phyloP scores from a whole-genome alignment of 768 basidiomycete genomes.

The Russula abietina region DNA sequence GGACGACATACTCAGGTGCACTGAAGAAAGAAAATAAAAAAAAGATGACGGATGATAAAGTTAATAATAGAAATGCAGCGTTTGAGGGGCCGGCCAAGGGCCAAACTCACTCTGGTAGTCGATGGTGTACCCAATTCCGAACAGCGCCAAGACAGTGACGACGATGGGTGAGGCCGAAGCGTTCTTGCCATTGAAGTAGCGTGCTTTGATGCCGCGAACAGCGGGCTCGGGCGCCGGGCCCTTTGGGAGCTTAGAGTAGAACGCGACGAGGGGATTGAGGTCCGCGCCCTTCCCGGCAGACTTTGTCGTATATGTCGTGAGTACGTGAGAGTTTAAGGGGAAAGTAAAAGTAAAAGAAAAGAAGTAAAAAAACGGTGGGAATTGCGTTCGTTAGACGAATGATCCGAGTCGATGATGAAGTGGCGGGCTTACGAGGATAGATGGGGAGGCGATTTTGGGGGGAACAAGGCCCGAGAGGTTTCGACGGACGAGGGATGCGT shows the following conservation, averaged over 20 bases:
- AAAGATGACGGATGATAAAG: not conserved
- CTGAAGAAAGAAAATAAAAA: slow-evolving; percentile 35
- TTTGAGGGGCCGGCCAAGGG: too few relatives aligned
- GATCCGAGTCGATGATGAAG: not conserved
- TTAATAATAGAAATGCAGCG: not conserved
- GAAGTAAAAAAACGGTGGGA: not conserved
- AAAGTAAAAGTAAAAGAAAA: not conserved
- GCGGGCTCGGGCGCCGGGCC: slow-evolving; percentile 60
- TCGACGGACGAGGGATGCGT: slow-evolving; percentile 77
- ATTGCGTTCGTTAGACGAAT: not conserved
- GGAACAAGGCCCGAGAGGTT: slow-evolving; percentile 82
- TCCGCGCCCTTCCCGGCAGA: slow-evolving; percentile 76
- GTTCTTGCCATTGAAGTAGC: slow-evolving; percentile 81
- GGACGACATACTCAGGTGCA: slow-evolving; percentile 71
- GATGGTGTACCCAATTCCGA: slow-evolving; percentile 76
- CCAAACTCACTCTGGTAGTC: slow-evolving; percentile 79
- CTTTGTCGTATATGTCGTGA: slow-evolving; percentile 34
- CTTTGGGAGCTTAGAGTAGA: slow-evolving; percentile 96
- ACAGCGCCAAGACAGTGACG: slow-evolving; percentile 56
- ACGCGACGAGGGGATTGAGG: slow-evolving; percentile 81
- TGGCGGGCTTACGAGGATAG: slow-evolving; percentile 62
- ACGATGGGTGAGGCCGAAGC: slow-evolving; percentile 69
- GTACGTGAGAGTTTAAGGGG: not conserved
- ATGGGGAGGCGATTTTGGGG: slow-evolving; percentile 91
- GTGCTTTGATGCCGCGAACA: slow-evolving; percentile 64